A percentile compares a stretch with the other conserved stretches of the same genome.
phyloP scores from a whole-genome alignment of 192 early-diverging fungal genomes.

The Diversispora eburnea region DNA sequence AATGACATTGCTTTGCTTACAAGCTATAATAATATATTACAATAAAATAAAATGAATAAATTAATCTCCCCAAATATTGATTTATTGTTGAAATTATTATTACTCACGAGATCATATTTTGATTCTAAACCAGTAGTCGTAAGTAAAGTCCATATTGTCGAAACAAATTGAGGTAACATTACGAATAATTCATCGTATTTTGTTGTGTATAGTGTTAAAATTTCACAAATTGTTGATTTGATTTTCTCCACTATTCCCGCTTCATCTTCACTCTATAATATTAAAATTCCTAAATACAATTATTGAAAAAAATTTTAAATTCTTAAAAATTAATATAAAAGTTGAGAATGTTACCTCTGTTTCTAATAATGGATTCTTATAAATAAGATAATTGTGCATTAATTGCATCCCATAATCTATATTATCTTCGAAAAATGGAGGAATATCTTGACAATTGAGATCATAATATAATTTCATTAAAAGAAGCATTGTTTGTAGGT shows the following conservation, averaged over 20 bases:
- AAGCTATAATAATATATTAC: slow-evolving; percentile 48
- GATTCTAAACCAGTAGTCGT: slow-evolving; percentile 64
- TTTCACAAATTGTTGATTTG: slow-evolving; percentile 91
- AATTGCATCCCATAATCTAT: slow-evolving; percentile 75
- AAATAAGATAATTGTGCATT: slow-evolving; percentile 85
- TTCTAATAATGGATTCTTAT: slow-evolving; percentile 68
- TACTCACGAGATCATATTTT: slow-evolving; percentile 75
- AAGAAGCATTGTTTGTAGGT: slow-evolving; percentile 73
- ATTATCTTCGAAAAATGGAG: slow-evolving; percentile 96
- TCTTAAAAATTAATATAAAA: slow-evolving; percentile 11
- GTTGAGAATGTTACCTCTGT: slow-evolving; percentile 45
- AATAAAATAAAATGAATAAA: neutral
- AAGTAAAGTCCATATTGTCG: slow-evolving; percentile 84
- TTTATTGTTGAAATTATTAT: neutral
- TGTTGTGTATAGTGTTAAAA: slow-evolving; percentile 82
- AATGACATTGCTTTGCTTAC: slow-evolving; percentile 89
- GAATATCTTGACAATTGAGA: slow-evolving; percentile 94
- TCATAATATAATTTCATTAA: slow-evolving; percentile 90
- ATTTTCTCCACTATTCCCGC: slow-evolving; percentile 81
- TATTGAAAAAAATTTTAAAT: neutral
- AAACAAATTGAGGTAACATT: slow-evolving; percentile 77
- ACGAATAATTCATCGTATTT: slow-evolving; percentile 90
- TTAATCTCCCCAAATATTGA: no score
- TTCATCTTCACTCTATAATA: slow-evolving; percentile 74
- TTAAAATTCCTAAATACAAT: neutral